Evolutionary conservation across 169 alveolate genomes (phyloP), one percentile per base, ranked within the genome.

Genomic region (Plasmodium adleri): DNA sequence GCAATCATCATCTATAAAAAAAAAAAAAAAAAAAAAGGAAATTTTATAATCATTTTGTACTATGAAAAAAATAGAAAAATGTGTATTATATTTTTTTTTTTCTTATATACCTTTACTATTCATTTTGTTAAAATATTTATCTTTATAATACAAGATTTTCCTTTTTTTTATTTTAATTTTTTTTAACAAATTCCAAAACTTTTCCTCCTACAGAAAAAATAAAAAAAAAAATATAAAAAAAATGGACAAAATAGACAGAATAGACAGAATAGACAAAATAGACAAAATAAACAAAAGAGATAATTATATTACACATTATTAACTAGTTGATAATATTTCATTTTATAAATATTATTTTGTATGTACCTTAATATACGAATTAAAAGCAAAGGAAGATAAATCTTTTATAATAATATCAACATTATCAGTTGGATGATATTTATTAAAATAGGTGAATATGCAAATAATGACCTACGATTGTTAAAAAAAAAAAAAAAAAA

Each of bases 161-260:
- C 91, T 58, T 26, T 83, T 83, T 15, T 83, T 83, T 9, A 83
- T 83, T 83, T 67, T 83, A 26, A 54, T 43, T 20, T 54, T 83
- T 72, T 83, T 83, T 72, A 83, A 50, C 76, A 68, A 32, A 10
- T 60, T 22, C 80, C 80, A 83, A 63, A 83, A 83, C 39, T 67
- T 83, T 28, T 83, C 91, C 50, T 83, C 91, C 91, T 83, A 24
- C 2, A 32, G 58, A 56, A 50, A 32, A 12, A 49, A 56, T 13
- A 3, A 26, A n/a, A 26, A 64, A 2, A 26, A 26, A 26, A 24
- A 66, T n/a, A 26, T 24, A 24, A 72, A 50, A n/a, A 24, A 72
- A 49, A 67, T 39, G 1, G 58, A n/a, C 7, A 5, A 12, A 20
- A 20, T 20, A 20, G 22, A 20, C 22, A 20, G 0, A 20, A 67